phyloP scores from a whole-genome alignment of 1,139 yeast genomes.

The Pneumocystis sp. region DNA sequence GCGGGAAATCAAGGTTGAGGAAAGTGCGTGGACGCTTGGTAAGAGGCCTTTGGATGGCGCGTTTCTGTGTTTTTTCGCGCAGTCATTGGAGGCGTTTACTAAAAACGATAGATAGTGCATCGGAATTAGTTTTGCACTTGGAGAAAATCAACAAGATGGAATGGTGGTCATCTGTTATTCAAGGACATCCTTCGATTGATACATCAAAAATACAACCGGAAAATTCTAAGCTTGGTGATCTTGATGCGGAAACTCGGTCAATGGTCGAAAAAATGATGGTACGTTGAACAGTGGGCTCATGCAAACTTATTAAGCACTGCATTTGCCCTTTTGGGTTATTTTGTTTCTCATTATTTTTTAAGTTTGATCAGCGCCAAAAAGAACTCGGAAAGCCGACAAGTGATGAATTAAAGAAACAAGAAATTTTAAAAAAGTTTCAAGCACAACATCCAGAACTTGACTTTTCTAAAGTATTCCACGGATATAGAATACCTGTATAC shows the following conservation, averaged over 20 bases:
- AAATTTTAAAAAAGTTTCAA: slow-evolving; percentile 27
- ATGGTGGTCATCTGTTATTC: slow-evolving; percentile 36
- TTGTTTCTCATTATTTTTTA: neutral
- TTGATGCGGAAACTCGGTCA: slow-evolving; percentile 31
- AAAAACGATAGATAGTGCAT: slow-evolving; percentile 21
- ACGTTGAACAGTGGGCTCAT: neutral
- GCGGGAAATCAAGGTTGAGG: slow-evolving; percentile 24
- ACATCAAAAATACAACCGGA: slow-evolving; percentile 30
- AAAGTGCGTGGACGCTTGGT: slow-evolving; percentile 27
- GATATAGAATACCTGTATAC: neutral
- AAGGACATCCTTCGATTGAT: slow-evolving; percentile 31
- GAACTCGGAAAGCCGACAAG: slow-evolving; percentile 26
- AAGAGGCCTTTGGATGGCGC: neutral
- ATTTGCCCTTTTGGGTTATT: neutral
- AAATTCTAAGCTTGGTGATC: slow-evolving; percentile 27
- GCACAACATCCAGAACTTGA: slow-evolving; percentile 32
- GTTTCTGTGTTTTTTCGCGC: neutral
- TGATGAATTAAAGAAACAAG: slow-evolving; percentile 26
- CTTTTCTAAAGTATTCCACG: slow-evolving; percentile 18
- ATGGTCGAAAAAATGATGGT: slow-evolving; percentile 36
- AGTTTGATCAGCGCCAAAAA: slow-evolving; percentile 30
- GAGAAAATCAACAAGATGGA: slow-evolving; percentile 28
- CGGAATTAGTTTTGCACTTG: slow-evolving; percentile 26
- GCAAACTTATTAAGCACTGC: neutral
- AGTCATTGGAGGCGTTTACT: neutral